Evolutionary conservation across 1,284 basidiomycete genomes (phyloP), one percentile per base, ranked within the genome.

Genomic region (Tilletia horrida): DNA sequence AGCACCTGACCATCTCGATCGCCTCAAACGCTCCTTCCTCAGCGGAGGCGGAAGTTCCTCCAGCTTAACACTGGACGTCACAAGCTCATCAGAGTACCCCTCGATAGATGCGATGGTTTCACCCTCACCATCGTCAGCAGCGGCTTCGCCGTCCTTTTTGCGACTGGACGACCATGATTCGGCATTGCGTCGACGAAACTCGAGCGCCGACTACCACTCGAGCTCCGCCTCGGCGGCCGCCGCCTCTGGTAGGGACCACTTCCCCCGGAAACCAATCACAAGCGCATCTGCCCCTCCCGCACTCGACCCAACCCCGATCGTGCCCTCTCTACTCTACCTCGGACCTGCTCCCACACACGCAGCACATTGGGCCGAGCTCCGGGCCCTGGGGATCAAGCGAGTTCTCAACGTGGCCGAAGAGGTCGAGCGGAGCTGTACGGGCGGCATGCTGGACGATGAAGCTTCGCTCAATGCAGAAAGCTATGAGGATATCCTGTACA

Each of bases 381-480:
- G 44, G 21, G 42, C 40, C n/a, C 42, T 63, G 29, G 61, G 61
- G 1, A 42, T 63, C 35, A 31, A n/a, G 42, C n/a, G 61, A 23
- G 44, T 63, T 14, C 40, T 63, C 21, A 63, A 63, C 23, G 44
- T 63, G 35, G 61, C 61, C 9, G 61, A 63, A 42, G 61, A 63
- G 35, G 44, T 63, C 40, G 42, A 44, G 9, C 44, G 40, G 8
- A 18, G 42, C 18, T 23, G 42, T 27, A 48, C 59, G 59, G 31
- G 18, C 8, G 55, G 55, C 2, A 29, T 18, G 16, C 8, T 27
- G 35, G 55, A 59, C 4, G 55, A 25, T 8, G 55, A 35, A n/a
- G 27, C 27, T 3, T 16, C 6, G 29, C 21, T 4, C 7, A 18
- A 48, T 23, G 45, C 45, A 23, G 45, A 18, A 23, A 48, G 45